phyloP scores from a whole-genome alignment of 345 rosid species.

The Citrus trifoliata region DNA sequence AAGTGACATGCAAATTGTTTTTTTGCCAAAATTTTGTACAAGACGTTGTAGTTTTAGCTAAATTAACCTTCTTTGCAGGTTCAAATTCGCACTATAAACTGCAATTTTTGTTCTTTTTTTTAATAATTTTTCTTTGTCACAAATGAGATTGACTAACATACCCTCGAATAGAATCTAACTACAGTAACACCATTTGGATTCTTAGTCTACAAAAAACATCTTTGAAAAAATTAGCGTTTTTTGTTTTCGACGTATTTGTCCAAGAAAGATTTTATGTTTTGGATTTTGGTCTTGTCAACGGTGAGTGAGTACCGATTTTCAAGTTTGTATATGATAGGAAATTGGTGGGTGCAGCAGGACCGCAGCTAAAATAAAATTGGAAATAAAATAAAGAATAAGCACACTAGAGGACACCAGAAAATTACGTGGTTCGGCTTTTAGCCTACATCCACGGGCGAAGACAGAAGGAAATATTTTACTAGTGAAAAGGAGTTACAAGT shows the following conservation, averaged over 20 bases:
- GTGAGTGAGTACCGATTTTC: background rate
- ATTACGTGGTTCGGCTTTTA: too few species aligned
- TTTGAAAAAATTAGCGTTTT: background rate
- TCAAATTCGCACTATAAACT: constrained; percentile 43
- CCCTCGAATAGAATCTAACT: background rate
- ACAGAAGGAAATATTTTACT: too few species aligned
- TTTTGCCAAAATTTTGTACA: constrained; percentile 31
- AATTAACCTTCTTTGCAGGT: constrained; percentile 54
- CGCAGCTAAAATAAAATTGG: too few species aligned
- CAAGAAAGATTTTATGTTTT: background rate
- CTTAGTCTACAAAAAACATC: background rate
- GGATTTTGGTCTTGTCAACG: background rate
- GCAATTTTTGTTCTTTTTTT: constrained; percentile 28
- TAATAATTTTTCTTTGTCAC: background rate
- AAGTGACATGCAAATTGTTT: constrained; percentile 34
- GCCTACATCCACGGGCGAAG: too few species aligned
- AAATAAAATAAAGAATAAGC: too few species aligned
- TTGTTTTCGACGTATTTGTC: constrained; percentile 3
- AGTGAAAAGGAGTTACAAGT: too few species aligned
- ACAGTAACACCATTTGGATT: background rate
- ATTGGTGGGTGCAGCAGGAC: too few species aligned
- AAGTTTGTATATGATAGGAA: too few species aligned
- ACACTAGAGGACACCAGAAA: too few species aligned
- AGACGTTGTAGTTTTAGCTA: constrained; percentile 50
- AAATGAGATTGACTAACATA: constrained; percentile 3